A percentile compares a stretch with the other conserved stretches of the same genome.
These are phyloP conservation scores for Jimgerdemannia flammicorona DNA, from an alignment of 192 early-diverging fungal genomes.

Conservation along the genomic window DNA sequence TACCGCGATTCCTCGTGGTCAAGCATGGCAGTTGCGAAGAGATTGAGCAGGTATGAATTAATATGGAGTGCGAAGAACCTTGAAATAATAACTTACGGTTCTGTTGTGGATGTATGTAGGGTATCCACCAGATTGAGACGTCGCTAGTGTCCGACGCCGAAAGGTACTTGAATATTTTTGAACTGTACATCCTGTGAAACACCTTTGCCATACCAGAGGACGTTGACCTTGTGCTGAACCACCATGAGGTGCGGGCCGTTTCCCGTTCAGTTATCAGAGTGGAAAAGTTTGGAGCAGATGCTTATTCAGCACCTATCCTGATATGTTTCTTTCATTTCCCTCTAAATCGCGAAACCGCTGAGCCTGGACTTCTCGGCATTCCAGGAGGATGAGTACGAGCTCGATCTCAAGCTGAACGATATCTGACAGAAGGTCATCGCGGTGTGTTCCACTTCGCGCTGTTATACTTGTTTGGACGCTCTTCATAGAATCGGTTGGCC, in stretches of 20 bases:
- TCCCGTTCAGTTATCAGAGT: neutral
- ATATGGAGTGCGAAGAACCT: no score
- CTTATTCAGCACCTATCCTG: neutral
- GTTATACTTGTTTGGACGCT: neutral
- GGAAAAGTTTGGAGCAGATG: neutral
- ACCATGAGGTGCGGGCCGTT: conserved; percentile 40
- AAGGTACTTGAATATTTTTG: conserved; percentile 79
- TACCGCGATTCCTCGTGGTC: conserved; percentile 59
- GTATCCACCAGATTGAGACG: conserved; percentile 71
- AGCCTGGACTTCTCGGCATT: conserved; percentile 27
- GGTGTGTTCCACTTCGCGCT: conserved; percentile 18
- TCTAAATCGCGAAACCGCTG: conserved; percentile 3
- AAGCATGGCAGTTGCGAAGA: conserved; percentile 25
- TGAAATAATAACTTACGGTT: neutral
- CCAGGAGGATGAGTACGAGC: conserved; percentile 20
- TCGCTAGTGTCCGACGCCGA: conserved; percentile 75
- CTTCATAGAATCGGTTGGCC: no score
- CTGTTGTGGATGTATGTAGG: conserved; percentile 38
- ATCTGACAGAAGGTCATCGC: conserved; percentile 36
- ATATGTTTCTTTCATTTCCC: neutral
- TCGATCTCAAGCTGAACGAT: conserved; percentile 36
- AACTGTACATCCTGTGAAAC: conserved; percentile 73
- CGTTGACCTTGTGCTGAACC: conserved; percentile 46
- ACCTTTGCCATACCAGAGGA: conserved; percentile 67
- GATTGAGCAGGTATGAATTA: neutral